phyloP scores from a whole-genome alignment of 1,139 yeast species.

The Meyerozyma athensensis region DNA sequence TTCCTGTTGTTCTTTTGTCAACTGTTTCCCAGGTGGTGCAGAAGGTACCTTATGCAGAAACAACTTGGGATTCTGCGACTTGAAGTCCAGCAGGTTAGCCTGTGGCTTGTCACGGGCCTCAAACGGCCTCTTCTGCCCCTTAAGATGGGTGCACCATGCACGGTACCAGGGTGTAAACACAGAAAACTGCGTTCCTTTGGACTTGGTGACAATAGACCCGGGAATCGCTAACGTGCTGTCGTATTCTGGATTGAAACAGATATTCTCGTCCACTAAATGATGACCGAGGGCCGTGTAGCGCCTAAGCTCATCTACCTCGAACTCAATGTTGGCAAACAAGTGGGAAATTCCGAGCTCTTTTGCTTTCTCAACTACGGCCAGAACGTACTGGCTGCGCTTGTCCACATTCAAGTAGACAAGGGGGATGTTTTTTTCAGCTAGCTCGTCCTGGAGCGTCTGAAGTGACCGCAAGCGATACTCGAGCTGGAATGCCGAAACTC shows the following conservation, averaged over 20 bases:
- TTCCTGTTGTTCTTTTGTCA: slow-evolving; percentile 10
- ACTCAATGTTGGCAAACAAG: slow-evolving; percentile 40
- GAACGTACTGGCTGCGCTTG: slow-evolving; percentile 18
- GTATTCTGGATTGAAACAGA: slow-evolving; percentile 30
- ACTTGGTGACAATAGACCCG: slow-evolving; percentile 33
- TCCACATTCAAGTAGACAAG: slow-evolving; percentile 30
- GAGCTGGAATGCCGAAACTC: slow-evolving; percentile 38
- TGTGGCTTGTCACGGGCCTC: background rate
- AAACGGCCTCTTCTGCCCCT: slow-evolving; percentile 7
- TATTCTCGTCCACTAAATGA: slow-evolving; percentile 12
- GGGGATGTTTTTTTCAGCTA: slow-evolving; percentile 34
- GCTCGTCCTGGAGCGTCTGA: slow-evolving; percentile 21
- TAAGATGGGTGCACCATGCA: slow-evolving; percentile 36
- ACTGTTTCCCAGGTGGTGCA: background rate
- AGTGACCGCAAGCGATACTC: slow-evolving; percentile 33
- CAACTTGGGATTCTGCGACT: background rate
- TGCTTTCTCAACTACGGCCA: slow-evolving; percentile 21
- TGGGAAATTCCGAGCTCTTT: slow-evolving; percentile 22
- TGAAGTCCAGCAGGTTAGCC: background rate
- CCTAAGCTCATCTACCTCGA: slow-evolving; percentile 49
- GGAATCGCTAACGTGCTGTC: slow-evolving; percentile 49
- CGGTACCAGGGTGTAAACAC: slow-evolving; percentile 53
- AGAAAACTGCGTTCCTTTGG: slow-evolving; percentile 42
- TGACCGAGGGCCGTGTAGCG: slow-evolving; percentile 24
- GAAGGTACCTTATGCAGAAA: background rate